phyloP scores from a whole-genome alignment of 192 early-diverging fungal species.

The Rhizophlyctis rosea region DNA sequence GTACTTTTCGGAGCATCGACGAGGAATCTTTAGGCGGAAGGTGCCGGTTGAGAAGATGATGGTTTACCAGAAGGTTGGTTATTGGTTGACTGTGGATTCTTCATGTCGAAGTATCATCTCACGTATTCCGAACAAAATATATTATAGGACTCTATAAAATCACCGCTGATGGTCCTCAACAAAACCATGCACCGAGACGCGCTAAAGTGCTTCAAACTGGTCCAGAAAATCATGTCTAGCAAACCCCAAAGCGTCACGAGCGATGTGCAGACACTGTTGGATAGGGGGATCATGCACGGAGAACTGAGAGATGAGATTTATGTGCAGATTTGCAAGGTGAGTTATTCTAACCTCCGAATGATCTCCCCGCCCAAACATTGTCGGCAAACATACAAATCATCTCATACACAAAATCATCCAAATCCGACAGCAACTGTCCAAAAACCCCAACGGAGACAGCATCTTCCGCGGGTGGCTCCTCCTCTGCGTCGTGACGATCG shows the following conservation, averaged over 20 bases:
- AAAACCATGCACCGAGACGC: conserved; percentile 86
- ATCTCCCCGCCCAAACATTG: not conserved
- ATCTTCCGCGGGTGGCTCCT: conserved; percentile 84
- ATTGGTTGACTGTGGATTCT: not conserved
- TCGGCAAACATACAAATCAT: conserved; percentile 3
- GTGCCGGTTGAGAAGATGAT: conserved; percentile 91
- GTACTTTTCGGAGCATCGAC: conserved; percentile 86
- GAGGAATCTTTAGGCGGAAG: conserved; percentile 76
- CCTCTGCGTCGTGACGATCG: conserved; percentile 73
- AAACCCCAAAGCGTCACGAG: conserved; percentile 38
- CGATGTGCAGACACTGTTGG: conserved; percentile 75
- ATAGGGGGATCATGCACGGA: conserved; percentile 70
- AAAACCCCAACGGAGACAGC: conserved; percentile 72
- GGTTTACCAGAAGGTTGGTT: conserved; percentile 63
- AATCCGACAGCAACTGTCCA: conserved; percentile 55
- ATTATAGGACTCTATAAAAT: conserved; percentile 63
- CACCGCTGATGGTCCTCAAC: conserved; percentile 79
- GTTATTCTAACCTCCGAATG: not conserved
- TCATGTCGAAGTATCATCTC: not conserved
- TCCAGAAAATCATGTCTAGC: conserved; percentile 86
- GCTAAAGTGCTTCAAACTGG: conserved; percentile 74
- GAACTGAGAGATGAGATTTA: conserved; percentile 90
- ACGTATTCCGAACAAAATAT: conserved; percentile 3
- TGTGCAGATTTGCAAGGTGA: conserved; percentile 83
- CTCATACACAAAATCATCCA: not conserved